Percentiles rank a stretch among this genome's conserved stretches.
Conservation (phyloP, 257 asterid genomes). For the Ehretia macrophylla region DNA sequence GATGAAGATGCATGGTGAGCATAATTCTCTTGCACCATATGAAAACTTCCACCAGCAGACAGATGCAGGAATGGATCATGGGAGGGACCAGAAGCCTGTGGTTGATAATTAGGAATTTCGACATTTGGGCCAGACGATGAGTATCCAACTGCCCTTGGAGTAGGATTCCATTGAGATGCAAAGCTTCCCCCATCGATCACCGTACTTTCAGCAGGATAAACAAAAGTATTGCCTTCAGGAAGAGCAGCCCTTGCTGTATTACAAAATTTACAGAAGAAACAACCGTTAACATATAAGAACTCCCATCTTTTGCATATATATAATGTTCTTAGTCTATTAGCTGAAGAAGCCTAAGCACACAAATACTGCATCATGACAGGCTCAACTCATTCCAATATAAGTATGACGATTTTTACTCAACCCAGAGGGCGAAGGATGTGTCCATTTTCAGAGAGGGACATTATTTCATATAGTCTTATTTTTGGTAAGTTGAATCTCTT, state of each 20-base stretch:
- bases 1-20: constrained; percentile 55
- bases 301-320: not conserved
- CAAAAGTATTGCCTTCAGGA: constrained; percentile 43
- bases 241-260: constrained; percentile 32
- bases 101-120: constrained; percentile 53
- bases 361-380: no score
- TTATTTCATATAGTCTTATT: no score
- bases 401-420: no score
- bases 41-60: constrained; percentile 43
- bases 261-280: constrained; percentile 1
- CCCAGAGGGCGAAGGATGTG: no score
- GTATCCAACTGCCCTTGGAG: constrained; percentile 44
- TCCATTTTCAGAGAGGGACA: no score
- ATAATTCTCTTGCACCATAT: constrained; percentile 44
- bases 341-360: no score
- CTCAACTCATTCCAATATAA: no score
- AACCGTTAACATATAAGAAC: not conserved
- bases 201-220: constrained; percentile 37
- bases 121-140: constrained; percentile 34
- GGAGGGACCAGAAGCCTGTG: constrained; percentile 40
- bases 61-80: constrained; percentile 43
- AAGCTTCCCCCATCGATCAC: constrained; percentile 30
- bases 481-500: no score
- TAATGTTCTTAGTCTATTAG: not conserved
- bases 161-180: constrained; percentile 41